Evolutionary conservation across 345 rosid species (phyloP).

Genomic region (Murraya paniculata): DNA sequence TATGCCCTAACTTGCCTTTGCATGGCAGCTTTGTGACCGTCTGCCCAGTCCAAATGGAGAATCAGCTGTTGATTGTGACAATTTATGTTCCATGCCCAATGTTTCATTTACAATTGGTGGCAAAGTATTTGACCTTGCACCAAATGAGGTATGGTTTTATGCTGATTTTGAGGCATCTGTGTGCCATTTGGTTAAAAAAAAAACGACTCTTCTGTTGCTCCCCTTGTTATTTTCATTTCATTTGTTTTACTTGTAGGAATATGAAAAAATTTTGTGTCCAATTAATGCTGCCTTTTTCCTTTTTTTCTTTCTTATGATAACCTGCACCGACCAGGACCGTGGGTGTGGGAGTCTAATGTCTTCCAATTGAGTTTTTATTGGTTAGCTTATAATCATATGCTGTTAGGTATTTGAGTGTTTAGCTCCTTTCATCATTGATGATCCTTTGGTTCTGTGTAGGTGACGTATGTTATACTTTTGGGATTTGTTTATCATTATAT

Average conservation of each 20-base stretch:
- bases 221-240: neutral
- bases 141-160: conserved; percentile 57
- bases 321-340: no score
- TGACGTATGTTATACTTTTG: neutral
- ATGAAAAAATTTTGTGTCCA: neutral
- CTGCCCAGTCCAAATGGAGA: conserved; percentile 84
- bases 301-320: no score
- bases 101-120: conserved; percentile 80
- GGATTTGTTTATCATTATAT: neutral
- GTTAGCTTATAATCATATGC: neutral
- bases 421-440: neutral
- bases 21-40: conserved; percentile 70
- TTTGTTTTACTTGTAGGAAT: neutral
- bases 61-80: conserved; percentile 66
- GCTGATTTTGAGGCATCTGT: neutral
- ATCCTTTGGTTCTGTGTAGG: neutral
- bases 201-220: neutral
- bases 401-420: neutral
- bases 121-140: conserved; percentile 66
- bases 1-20: conserved; percentile 20
- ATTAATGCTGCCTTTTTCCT: neutral
- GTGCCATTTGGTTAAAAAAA: neutral
- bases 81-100: conserved; percentile 64
- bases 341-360: neutral
- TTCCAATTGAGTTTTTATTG: neutral